These are phyloP conservation scores for Irpex rosettiformis DNA, from an alignment of 1,284 basidiomycete genomes.

Conservation along the genomic window DNA sequence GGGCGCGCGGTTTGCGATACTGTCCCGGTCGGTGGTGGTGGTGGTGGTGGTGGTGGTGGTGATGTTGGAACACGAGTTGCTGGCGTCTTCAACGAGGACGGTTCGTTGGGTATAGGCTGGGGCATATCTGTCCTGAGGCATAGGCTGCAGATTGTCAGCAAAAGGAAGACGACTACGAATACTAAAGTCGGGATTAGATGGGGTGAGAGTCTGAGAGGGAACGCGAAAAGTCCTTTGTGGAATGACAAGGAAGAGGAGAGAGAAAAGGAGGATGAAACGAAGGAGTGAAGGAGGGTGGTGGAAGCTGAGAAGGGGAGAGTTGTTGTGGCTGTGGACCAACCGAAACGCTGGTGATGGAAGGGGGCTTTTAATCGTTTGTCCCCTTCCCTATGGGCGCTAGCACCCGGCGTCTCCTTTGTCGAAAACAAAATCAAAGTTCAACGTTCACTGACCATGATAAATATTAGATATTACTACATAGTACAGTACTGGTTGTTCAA, in stretches of 20 bases:
- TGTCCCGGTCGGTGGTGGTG: conserved; percentile 10
- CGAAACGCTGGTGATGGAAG: conserved; percentile 8
- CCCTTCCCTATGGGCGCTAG: background rate
- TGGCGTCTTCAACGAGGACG: conserved; percentile 19
- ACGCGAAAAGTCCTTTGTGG: background rate
- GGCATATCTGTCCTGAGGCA: conserved; percentile 10
- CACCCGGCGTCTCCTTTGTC: too few species aligned
- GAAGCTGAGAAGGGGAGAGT: conserved; percentile 11
- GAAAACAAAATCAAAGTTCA: background rate
- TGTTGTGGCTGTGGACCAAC: conserved; percentile 15
- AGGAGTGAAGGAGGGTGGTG: conserved; percentile 9
- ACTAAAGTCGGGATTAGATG: background rate
- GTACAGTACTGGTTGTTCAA: too few species aligned
- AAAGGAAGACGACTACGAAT: background rate
- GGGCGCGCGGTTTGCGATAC: conserved; percentile 16
- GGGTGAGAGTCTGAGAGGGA: background rate
- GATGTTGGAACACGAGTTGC: conserved; percentile 15
- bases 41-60: conserved; percentile 10
- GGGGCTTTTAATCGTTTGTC: background rate
- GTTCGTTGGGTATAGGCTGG: conserved; percentile 10
- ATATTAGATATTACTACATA: background rate
- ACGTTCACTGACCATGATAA: background rate
- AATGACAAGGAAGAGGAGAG: background rate
- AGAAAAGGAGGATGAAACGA: background rate
- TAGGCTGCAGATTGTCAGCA: conserved; percentile 4